A percentile compares a stretch with the other conserved stretches of the same genome.
Conservation (phyloP, 2,329 filamentous ascomycete genomes). For the Volutella citrinella region DNA sequence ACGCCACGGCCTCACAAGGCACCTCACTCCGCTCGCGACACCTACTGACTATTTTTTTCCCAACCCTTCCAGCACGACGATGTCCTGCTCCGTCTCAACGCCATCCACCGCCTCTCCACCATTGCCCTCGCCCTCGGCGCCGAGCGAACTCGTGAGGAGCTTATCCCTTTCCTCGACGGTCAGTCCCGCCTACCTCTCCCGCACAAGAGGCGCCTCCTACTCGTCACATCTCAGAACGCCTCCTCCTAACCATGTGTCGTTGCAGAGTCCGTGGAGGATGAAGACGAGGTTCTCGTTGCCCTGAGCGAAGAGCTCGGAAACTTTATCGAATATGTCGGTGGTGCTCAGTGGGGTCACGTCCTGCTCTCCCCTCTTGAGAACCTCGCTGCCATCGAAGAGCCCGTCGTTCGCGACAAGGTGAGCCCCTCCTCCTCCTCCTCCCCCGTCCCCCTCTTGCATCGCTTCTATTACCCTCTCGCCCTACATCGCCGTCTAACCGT, state of each 20-base stretch:
- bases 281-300: constrained; percentile 96
- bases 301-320: constrained; percentile 94
- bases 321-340: constrained; percentile 97
- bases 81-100: constrained; percentile 95
- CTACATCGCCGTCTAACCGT: not conserved
- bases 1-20: constrained; percentile 19
- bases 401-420: constrained; percentile 96
- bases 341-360: constrained; percentile 90
- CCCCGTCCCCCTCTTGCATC: too few relatives aligned
- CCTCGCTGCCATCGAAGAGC: constrained; percentile 96
- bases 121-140: constrained; percentile 95
- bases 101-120: constrained; percentile 95
- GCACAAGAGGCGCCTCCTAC: too few relatives aligned
- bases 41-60: constrained; percentile 18
- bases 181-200: constrained; percentile 40
- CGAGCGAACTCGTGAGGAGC: constrained; percentile 95
- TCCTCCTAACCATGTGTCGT: constrained; percentile 17
- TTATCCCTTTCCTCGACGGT: constrained; percentile 99
- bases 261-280: constrained; percentile 95
- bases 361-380: constrained; percentile 97
- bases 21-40: constrained; percentile 15
- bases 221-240: too few relatives aligned
- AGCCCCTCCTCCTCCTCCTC: constrained; percentile 19
- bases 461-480: too few relatives aligned
- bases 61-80: constrained; percentile 83